These are phyloP conservation scores for Staphylotrichum longicolle DNA, from an alignment of 495 filamentous ascomycete genomes.

Conservation along the genomic window DNA sequence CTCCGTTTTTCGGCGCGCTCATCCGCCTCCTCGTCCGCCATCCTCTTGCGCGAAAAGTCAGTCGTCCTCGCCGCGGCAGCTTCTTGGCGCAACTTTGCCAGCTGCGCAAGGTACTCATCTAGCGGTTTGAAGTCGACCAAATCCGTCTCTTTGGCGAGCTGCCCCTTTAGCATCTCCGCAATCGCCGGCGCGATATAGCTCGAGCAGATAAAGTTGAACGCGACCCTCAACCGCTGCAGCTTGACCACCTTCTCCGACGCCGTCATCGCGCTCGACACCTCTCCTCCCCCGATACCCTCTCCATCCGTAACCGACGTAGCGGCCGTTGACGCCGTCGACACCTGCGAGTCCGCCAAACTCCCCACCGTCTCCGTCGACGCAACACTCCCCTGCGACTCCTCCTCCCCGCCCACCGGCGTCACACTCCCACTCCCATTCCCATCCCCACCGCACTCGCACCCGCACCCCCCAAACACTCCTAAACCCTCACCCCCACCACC, in stretches of 20 bases:
- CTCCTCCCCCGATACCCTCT: constrained; percentile 26
- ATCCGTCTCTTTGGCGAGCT: constrained; percentile 42
- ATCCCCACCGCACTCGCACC: no score
- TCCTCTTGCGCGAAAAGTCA: constrained; percentile 75
- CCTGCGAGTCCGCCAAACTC: constrained; percentile 37
- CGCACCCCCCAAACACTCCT: neutral
- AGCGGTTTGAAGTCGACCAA: constrained; percentile 66
- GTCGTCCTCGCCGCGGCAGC: constrained; percentile 62
- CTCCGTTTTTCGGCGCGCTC: constrained; percentile 74
- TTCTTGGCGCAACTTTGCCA: constrained; percentile 65
- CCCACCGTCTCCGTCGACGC: constrained; percentile 39
- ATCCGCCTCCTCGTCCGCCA: constrained; percentile 69
- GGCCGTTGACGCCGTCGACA: constrained; percentile 28
- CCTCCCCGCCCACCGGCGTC: constrained; percentile 31
- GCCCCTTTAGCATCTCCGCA: constrained; percentile 44
- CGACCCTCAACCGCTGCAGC: constrained; percentile 70
- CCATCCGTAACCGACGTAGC: constrained; percentile 42
- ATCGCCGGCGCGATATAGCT: constrained; percentile 64
- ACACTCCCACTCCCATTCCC: constrained; percentile 29
- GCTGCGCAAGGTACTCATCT: constrained; percentile 60
- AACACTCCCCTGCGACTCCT: constrained; percentile 42
- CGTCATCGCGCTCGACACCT: constrained; percentile 45
- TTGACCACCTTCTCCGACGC: constrained; percentile 52
- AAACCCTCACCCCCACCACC: constrained; percentile 55
- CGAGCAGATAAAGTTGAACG: constrained; percentile 71